Evolutionary conservation across 108 stramenopile species (phyloP).

Genomic region (Cyclotella cryptica): DNA sequence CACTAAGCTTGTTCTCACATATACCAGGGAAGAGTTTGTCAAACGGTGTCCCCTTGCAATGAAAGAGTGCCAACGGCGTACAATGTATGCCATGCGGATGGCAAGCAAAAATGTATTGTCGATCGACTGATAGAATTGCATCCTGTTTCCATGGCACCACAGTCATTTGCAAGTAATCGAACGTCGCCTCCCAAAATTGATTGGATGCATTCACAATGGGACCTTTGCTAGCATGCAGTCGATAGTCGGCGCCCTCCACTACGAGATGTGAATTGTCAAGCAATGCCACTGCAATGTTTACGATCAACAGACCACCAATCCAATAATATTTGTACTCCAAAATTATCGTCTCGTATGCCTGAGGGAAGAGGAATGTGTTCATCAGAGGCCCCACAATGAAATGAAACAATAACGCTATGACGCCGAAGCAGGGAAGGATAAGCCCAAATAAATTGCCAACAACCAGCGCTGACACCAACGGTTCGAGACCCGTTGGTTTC

Average conservation of each 20-base stretch:
- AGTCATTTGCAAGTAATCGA: constrained; percentile 31
- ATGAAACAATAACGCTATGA: constrained; percentile 3
- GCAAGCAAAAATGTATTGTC: constrained; percentile 58
- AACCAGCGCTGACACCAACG: constrained; percentile 5
- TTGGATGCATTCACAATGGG: constrained; percentile 5
- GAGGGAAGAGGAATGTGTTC: neutral
- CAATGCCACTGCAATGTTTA: constrained; percentile 13
- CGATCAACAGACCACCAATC: constrained; percentile 2
- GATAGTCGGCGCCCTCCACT: constrained; percentile 12
- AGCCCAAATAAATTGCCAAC: constrained; percentile 18
- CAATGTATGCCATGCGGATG: constrained; percentile 72
- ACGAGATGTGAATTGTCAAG: constrained; percentile 10
- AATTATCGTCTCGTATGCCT: constrained; percentile 9
- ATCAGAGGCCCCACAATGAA: constrained; percentile 7
- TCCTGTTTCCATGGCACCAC: constrained; percentile 35
- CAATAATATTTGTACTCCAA: constrained; percentile 12
- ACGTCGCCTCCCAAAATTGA: constrained; percentile 25
- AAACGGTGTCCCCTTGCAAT: constrained; percentile 35
- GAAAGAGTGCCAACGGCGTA: constrained; percentile 31
- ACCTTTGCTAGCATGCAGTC: constrained; percentile 1
- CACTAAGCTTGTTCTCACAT: constrained; percentile 38
- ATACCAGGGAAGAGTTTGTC: constrained; percentile 48
- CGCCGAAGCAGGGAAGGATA: constrained; percentile 12
- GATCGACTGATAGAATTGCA: constrained; percentile 9
- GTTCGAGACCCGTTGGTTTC: constrained; percentile 24